Conservation (phyloP, 768 basidiomycete genomes). For the Paxillus ammoniavirescens region DNA sequence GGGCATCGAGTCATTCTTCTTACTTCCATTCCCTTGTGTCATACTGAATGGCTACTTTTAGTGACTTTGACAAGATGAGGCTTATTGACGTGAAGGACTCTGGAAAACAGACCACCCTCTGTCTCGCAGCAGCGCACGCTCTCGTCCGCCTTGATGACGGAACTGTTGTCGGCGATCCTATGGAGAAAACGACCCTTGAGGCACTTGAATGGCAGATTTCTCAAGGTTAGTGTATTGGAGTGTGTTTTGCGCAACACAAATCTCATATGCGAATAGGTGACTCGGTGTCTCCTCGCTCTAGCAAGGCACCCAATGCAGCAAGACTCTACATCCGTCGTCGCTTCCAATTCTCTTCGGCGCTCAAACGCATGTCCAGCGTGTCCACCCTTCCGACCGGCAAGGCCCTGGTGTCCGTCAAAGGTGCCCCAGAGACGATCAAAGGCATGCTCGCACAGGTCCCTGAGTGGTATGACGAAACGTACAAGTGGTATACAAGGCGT, state of each 20-base stretch:
- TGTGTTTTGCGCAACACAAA: neutral
- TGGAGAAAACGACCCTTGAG: slow-evolving; percentile 96
- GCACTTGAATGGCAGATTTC: slow-evolving; percentile 85
- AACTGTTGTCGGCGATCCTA: slow-evolving; percentile 93
- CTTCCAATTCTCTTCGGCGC: slow-evolving; percentile 96
- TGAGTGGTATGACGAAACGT: slow-evolving; percentile 85
- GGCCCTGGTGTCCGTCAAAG: slow-evolving; percentile 79
- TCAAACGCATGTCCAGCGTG: slow-evolving; percentile 97
- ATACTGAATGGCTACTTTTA: slow-evolving; percentile 26
- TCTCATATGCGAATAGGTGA: slow-evolving; percentile 45
- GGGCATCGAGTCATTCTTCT: slow-evolving; percentile 76
- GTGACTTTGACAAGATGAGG: slow-evolving; percentile 55
- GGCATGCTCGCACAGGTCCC: slow-evolving; percentile 78
- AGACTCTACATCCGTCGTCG: slow-evolving; percentile 79
- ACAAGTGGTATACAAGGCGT: slow-evolving; percentile 89
- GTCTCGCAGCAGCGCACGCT: slow-evolving; percentile 93
- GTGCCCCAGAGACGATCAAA: slow-evolving; percentile 96
- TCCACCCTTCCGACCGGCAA: slow-evolving; percentile 62
- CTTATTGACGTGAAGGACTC: slow-evolving; percentile 80
- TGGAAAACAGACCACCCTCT: slow-evolving; percentile 73
- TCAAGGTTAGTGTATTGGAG: slow-evolving; percentile 45
- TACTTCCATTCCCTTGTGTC: neutral
- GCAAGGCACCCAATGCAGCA: slow-evolving; percentile 52
- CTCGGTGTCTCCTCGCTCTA: slow-evolving; percentile 55
- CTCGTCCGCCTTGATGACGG: slow-evolving; percentile 94